phyloP scores from a whole-genome alignment of 2,329 filamentous ascomycete genomes.

The Sporothrix brunneoviolacea region DNA sequence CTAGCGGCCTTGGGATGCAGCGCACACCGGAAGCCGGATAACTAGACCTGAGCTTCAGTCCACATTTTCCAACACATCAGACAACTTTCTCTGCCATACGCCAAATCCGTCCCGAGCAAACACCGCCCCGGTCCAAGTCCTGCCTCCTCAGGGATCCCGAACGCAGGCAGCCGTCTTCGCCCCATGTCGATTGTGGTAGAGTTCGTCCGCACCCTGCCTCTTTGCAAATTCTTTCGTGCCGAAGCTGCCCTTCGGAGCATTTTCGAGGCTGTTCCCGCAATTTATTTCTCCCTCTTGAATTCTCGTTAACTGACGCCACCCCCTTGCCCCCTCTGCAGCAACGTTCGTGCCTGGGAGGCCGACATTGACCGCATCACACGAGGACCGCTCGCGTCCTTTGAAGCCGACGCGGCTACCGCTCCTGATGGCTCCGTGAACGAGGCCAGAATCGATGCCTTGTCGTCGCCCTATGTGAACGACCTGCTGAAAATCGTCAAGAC shows the following conservation, averaged over 20 bases:
- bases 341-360: slow-evolving; percentile 26
- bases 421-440: slow-evolving; percentile 8
- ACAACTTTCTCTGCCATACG: background rate
- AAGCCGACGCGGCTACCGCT: slow-evolving; percentile 6
- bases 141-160: background rate
- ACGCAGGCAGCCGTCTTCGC: slow-evolving; percentile 6
- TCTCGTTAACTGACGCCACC: background rate
- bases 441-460: slow-evolving; percentile 34
- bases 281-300: too few relatives aligned
- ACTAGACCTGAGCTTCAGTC: too few relatives aligned
- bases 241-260: background rate
- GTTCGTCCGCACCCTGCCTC: slow-evolving; percentile 28
- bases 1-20: background rate
- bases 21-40: background rate
- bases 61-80: background rate
- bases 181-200: slow-evolving; percentile 43
- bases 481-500: slow-evolving; percentile 63
- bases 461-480: slow-evolving; percentile 50
- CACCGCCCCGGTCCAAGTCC: background rate
- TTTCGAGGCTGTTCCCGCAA: too few relatives aligned
- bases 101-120: background rate
- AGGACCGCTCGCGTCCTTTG: slow-evolving; percentile 33
- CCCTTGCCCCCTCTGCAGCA: slow-evolving; percentile 8
- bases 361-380: slow-evolving; percentile 59
- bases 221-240: background rate